Evolutionary conservation across 805 yeast species (phyloP).

Genomic region (Candida vartiovaarae): DNA sequence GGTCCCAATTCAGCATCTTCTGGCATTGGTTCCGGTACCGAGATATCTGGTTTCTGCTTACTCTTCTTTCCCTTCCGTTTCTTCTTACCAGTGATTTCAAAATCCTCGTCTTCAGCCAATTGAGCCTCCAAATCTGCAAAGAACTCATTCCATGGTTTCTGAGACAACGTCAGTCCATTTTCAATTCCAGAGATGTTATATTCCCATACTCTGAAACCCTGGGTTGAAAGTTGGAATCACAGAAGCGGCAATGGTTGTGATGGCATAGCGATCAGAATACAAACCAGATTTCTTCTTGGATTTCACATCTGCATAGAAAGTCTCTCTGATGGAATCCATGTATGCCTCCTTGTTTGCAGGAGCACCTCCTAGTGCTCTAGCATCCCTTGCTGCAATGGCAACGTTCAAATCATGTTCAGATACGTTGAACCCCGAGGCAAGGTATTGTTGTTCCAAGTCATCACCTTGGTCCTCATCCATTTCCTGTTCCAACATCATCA

Average conservation of each 20-base stretch:
- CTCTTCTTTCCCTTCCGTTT: slow-evolving; percentile 22
- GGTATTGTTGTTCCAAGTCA: slow-evolving; percentile 20
- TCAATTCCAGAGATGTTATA: slow-evolving; percentile 58
- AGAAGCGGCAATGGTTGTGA: slow-evolving; percentile 65
- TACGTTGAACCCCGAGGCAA: slow-evolving; percentile 15
- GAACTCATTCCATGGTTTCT: slow-evolving; percentile 53
- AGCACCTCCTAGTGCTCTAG: slow-evolving; percentile 48
- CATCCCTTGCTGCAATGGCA: slow-evolving; percentile 30
- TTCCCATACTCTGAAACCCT: slow-evolving; percentile 79
- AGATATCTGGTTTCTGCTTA: slow-evolving; percentile 40
- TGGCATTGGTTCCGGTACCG: slow-evolving; percentile 60
- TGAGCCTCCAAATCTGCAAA: slow-evolving; percentile 39
- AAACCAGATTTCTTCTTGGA: slow-evolving; percentile 27
- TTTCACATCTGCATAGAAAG: slow-evolving; percentile 36
- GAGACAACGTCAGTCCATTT: slow-evolving; percentile 10
- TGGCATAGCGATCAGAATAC: slow-evolving; percentile 52
- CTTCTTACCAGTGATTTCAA: slow-evolving; percentile 2
- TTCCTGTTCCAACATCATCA: background rate
- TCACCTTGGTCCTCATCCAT: slow-evolving; percentile 10
- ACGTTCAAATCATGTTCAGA: slow-evolving; percentile 14
- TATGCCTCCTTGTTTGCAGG: slow-evolving; percentile 63
- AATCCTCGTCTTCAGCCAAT: slow-evolving; percentile 15
- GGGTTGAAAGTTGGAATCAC: slow-evolving; percentile 84
- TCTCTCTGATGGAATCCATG: slow-evolving; percentile 49
- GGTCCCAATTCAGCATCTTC: slow-evolving; percentile 55